phyloP scores from a whole-genome alignment of 164 flowering plant species.

The Aristolochia californica region DNA sequence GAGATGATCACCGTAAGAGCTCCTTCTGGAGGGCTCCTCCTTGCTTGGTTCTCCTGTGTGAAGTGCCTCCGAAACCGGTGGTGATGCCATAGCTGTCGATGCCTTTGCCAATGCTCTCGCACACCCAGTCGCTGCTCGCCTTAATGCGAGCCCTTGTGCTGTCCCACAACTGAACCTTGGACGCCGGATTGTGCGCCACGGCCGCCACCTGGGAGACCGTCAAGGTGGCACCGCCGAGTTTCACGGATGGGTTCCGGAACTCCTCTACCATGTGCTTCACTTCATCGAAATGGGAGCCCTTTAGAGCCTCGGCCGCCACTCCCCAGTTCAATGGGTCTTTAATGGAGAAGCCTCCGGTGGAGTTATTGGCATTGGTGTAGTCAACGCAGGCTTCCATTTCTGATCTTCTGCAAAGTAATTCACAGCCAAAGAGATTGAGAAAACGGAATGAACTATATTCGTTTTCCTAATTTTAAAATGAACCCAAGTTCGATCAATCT shows the following conservation, averaged over 20 bases:
- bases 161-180: conserved; percentile 37
- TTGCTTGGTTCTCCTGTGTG: conserved; percentile 48
- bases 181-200: conserved; percentile 10
- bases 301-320: conserved; percentile 30
- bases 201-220: conserved; percentile 43
- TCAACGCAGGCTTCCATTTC: neutral
- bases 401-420: neutral
- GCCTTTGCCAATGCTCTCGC: conserved; percentile 47
- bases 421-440: too few species aligned
- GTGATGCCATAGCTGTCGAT: conserved; percentile 55
- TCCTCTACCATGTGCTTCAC: conserved; percentile 48
- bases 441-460: too few species aligned
- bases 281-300: conserved; percentile 42
- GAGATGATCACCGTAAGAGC: conserved; percentile 52
- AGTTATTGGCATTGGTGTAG: conserved; percentile 4
- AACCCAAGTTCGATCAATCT: too few species aligned
- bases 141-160: conserved; percentile 33
- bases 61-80: conserved; percentile 60
- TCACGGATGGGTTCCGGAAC: conserved; percentile 28
- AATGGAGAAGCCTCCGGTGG: conserved; percentile 7
- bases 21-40: conserved; percentile 52
- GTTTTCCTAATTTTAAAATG: too few species aligned
- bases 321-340: conserved; percentile 49
- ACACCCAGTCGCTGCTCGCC: conserved; percentile 54
- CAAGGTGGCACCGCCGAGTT: conserved; percentile 32